Evolutionary conservation across 2,329 filamentous ascomycete genomes (phyloP).

Genomic region (Stagonosporopsis chrysanthemi): DNA sequence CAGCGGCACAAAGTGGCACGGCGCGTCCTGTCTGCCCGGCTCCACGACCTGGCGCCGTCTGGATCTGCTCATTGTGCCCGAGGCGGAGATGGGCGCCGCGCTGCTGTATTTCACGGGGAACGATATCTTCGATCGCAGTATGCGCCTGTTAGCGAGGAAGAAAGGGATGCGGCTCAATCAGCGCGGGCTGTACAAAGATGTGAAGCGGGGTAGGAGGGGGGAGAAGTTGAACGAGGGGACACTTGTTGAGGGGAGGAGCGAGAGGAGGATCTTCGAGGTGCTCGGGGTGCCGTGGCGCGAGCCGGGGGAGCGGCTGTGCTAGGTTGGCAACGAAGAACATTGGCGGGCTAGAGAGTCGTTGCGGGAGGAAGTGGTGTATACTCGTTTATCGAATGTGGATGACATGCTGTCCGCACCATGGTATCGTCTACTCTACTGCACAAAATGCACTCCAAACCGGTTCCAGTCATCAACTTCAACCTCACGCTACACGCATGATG

Average conservation of each 20-base stretch:
- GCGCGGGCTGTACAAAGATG: conserved; percentile 76
- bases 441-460: not conserved
- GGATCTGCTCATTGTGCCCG: conserved; percentile 84
- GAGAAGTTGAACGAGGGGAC: conserved; percentile 71
- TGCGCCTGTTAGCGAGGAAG: conserved; percentile 78
- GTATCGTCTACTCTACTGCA: not conserved
- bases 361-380: not conserved
- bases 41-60: conserved; percentile 75
- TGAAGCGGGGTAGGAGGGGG: conserved; percentile 65
- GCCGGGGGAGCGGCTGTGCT: conserved; percentile 49
- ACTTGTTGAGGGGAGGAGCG: conserved; percentile 76
- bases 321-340: not conserved
- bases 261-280: conserved; percentile 81
- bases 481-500: too few relatives aligned
- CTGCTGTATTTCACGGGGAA: conserved; percentile 96
- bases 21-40: conserved; percentile 75
- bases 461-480: not conserved
- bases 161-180: conserved; percentile 89
- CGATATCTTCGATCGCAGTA: conserved; percentile 90
- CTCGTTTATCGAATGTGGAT: not conserved
- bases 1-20: conserved; percentile 82
- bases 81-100: conserved; percentile 80
- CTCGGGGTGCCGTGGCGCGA: conserved; percentile 85
- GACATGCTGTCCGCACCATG: not conserved
- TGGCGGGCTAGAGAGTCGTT: not conserved